These are phyloP conservation scores for Pestalotiopsis fici DNA, from an alignment of 2,329 filamentous ascomycete genomes.

Conservation along the genomic window DNA sequence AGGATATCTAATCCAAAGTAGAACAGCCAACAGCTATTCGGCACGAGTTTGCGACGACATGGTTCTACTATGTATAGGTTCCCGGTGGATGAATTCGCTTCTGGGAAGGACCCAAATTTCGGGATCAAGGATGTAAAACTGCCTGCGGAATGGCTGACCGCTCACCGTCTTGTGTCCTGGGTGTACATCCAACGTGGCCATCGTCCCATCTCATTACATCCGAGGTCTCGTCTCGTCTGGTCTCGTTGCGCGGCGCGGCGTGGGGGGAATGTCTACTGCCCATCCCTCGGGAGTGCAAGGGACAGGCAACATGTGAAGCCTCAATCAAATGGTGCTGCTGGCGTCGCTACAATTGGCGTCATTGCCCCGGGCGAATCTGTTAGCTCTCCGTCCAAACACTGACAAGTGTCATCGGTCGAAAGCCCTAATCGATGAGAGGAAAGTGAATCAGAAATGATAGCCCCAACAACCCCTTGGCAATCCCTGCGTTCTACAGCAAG, in stretches of 20 bases:
- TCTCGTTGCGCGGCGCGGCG: not conserved
- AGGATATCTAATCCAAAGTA: not conserved
- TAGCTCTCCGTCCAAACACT: not conserved
- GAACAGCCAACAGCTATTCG: not conserved
- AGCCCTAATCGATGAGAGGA: not conserved
- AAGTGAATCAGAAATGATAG: not conserved
- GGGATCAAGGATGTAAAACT: not conserved
- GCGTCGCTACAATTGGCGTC: not conserved
- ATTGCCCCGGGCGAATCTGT: not conserved
- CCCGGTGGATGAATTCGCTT: not conserved
- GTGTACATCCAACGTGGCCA: not conserved
- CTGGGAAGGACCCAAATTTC: not conserved
- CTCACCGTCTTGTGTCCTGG: not conserved
- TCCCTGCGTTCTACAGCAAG: not conserved
- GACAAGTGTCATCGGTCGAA: not conserved
- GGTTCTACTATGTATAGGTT: not conserved
- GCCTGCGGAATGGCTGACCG: not conserved
- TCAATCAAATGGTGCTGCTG: not conserved
- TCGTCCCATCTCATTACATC: not conserved
- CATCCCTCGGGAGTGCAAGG: not conserved
- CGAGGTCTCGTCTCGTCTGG: not conserved
- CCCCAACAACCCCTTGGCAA: not conserved
- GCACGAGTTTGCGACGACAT: not conserved
- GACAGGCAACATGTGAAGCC: not conserved
- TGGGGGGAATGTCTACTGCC: not conserved